A percentile compares a stretch with the other conserved stretches of the same genome.
phyloP scores from a whole-genome alignment of 768 basidiomycete genomes.

The Hirschioporus abietinus region DNA sequence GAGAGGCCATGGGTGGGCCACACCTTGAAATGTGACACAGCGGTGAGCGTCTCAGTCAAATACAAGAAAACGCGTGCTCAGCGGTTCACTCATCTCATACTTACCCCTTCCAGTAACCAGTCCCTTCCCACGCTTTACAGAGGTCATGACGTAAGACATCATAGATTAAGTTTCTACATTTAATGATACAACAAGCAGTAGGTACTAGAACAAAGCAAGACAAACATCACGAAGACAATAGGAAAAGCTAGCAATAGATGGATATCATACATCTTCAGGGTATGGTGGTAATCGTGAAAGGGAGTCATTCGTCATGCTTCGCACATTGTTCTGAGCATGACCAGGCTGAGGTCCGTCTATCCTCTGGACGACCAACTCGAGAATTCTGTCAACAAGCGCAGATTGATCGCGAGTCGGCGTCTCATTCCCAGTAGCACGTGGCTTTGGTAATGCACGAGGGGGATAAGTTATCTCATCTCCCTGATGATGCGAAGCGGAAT shows the following conservation, averaged over 20 bases:
- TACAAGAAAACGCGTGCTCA: constrained; percentile 1
- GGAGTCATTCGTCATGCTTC: neutral
- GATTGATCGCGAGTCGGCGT: neutral
- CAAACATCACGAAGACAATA: neutral
- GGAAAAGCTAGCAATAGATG: neutral
- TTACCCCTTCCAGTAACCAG: neutral
- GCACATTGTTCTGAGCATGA: neutral
- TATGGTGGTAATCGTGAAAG: neutral
- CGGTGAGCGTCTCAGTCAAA: neutral
- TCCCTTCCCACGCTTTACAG: neutral
- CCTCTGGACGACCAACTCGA: neutral
- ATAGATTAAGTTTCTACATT: neutral
- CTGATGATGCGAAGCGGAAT: neutral
- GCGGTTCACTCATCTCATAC: neutral
- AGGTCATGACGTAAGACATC: neutral
- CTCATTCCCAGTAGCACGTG: neutral
- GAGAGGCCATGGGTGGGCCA: constrained; percentile 39
- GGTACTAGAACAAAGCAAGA: neutral
- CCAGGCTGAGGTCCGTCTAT: neutral
- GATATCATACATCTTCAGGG: neutral
- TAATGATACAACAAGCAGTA: neutral
- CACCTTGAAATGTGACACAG: neutral
- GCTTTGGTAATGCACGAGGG: neutral
- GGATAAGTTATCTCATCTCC: neutral
- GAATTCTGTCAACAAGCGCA: neutral